Conservation (phyloP, 2,329 filamentous ascomycete genomes). For the Fusarium pseudonygamai region DNA sequence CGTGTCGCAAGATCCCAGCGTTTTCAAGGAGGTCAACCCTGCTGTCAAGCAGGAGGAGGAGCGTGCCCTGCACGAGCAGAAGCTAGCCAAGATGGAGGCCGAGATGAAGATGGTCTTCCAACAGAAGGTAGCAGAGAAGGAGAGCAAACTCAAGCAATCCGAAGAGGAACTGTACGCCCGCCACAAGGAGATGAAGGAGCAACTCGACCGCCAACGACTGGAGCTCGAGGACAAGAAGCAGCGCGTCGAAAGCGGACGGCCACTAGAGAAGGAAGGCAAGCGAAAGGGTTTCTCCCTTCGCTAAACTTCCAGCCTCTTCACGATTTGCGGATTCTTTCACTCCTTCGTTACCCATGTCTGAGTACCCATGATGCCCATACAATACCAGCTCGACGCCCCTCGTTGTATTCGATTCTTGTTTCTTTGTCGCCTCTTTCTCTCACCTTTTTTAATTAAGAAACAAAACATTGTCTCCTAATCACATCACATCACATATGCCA, state of each 20-base stretch:
- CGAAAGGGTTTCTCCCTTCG: conserved; percentile 99
- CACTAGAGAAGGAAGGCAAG: conserved; percentile 97
- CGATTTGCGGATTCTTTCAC: conserved; percentile 37
- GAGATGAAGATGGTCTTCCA: conserved; percentile 99
- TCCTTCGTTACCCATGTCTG: conserved; percentile 63
- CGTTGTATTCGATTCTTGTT: conserved; percentile 58
- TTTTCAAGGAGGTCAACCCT: conserved; percentile 99
- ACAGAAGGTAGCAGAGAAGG: conserved; percentile 99
- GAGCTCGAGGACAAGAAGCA: conserved; percentile 99
- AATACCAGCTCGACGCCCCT: conserved; percentile 67
- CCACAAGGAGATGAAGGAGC: conserved; percentile 99
- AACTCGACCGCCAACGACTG: conserved; percentile 91
- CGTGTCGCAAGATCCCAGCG: conserved; percentile 96
- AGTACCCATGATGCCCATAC: conserved; percentile 68
- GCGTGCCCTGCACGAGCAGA: conserved; percentile 97
- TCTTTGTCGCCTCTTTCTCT: conserved; percentile 50
- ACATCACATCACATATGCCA: conserved; percentile 44
- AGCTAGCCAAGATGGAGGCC: conserved; percentile 99
- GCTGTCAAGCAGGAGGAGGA: conserved; percentile 99
- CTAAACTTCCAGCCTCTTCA: conserved; percentile 60
- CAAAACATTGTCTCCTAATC: conserved; percentile 49
- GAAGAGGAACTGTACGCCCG: conserved; percentile 98
- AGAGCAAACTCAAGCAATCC: conserved; percentile 99
- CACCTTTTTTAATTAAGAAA: conserved; percentile 53
- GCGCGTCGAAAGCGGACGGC: conserved; percentile 92